Base-by-base conservation (phyloP, 148 eudicot species). In the Heliosperma pusillum region DNA sequence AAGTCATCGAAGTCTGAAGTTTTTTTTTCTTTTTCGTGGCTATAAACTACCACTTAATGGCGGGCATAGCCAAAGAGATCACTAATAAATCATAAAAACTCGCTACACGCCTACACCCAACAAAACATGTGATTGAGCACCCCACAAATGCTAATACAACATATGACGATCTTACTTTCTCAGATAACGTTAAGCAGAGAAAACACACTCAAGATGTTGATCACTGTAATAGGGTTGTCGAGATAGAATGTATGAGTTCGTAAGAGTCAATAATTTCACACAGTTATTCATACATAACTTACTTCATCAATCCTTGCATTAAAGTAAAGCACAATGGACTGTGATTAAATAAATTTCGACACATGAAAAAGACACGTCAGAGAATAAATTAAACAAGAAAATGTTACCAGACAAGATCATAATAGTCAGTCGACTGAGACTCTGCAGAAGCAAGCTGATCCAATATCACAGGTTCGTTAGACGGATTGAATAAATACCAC, bases 381-480 rank as follows among this genome's bases (percentile, higher is more conserved):
- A 66, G 47, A 50, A 53, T 33, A 45, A 45, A 69, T 47, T 12
- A 40, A 45, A 69, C 33, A 69, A 22, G 1, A 24, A 50, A 50
- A 52, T 9, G 60, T 70, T 70, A 70, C 73, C 72, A 52, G 55
- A 12, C 42, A 26, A 50, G 15, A 66, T 74, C 74, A 62, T 68
- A 53, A 29, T 16, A 62, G 62, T 27, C 26, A 62, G 62, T 27
- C 26, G 61, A 73, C 26, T 7, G 29, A 45, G n/a, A 40, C 4
- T 65, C 65, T 30, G 69, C 19, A 13, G 71, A 70, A 47, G 74
- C n/a, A 57, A 44, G 52, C 74, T 66, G 66, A 74, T 22, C 67
- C 60, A 70, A 69, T 36, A 42, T 44, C 62, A 26, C 19, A 45
- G 58, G 69, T 70, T 75, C 45, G 26, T 29, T 24, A 58, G 66